Base-by-base conservation (phyloP, 2,329 filamentous ascomycete species). In the Pleoardoris graminearum region DNA sequence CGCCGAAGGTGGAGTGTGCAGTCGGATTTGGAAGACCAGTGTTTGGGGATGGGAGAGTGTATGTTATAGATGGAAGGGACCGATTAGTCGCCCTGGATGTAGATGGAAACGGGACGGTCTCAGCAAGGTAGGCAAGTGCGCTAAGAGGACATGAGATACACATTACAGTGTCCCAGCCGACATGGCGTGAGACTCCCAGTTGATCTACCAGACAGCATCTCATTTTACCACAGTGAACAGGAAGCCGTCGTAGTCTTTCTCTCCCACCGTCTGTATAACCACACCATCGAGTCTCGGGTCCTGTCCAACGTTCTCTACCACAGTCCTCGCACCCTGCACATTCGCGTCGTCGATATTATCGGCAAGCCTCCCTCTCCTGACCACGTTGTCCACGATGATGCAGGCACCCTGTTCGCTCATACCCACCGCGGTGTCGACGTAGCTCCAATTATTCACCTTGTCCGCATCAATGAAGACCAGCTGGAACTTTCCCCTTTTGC, bases 391-490 rank as follows among this genome's bases (percentile, higher is more conserved):
- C 2, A 82, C 74, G 36, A 77, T 76, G 23, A 83, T 70, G 7
- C 66, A 71, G 0, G 76, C 76, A 0, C 75, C 72, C 0, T 61
- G 57, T n/a, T 73, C 69, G 0, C 69, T 72, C 62, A 81, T 67
- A 29, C 70, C 71, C 17, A 78, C 63, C 2, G 76, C 76, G 58
- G 67, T 67, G 48, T 81, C 71, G 37, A 82, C 80, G 54, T 81
- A 81, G 23, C 73, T 71, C 69, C 73, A 77, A 50, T 81, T 79
- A 55, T 79, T 77, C 37, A 70, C 68, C 67, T 79, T 80, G 41
- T 79, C 77, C 6, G 80, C 81, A 61, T 83, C 80, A 30, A 83
- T 78, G 52, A 83, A 83, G 1, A 79, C 75, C 54, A 83, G 72
- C 50, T 79, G 79, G 53, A 80, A 81, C 38, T 68, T 68, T 10